Percentiles rank a stretch among this genome's conserved stretches.
Conservation (phyloP, 768 basidiomycete species). For the Tulasnella sp. region DNA sequence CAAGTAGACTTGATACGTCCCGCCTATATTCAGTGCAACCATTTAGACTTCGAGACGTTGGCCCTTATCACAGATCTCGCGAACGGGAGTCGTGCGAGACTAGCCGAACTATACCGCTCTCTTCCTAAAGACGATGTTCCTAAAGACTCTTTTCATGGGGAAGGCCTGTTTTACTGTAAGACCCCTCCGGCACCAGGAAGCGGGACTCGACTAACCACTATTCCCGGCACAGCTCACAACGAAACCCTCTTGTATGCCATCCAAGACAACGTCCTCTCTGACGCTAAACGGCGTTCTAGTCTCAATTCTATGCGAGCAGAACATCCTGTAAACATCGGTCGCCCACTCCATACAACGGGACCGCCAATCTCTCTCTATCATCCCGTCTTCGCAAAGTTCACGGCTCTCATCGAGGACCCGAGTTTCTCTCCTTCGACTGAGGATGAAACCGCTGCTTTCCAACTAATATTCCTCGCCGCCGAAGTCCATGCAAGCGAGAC, state of each 20-base stretch:
- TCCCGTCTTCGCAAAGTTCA: constrained; percentile 17
- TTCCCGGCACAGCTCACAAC: not conserved
- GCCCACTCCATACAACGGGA: not conserved
- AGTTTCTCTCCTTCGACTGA: not conserved
- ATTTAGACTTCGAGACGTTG: too few relatives aligned
- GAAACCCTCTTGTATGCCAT: not conserved
- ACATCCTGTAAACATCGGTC: constrained; percentile 2
- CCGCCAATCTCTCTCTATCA: constrained; percentile 20
- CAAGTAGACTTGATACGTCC: too few relatives aligned
- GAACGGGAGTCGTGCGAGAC: too few relatives aligned
- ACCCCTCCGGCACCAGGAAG: not conserved
- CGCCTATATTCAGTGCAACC: too few relatives aligned
- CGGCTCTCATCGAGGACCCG: not conserved
- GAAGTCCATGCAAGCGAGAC: constrained; percentile 4
- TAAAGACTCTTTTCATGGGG: too few relatives aligned
- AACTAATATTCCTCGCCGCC: not conserved
- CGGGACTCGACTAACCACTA: not conserved
- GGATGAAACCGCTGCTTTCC: not conserved
- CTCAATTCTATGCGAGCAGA: not conserved
- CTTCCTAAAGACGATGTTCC: too few relatives aligned
- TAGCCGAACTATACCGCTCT: too few relatives aligned
- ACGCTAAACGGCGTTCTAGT: not conserved
- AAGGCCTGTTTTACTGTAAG: too few relatives aligned
- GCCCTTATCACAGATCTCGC: too few relatives aligned
- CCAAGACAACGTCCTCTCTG: not conserved